Evolutionary conservation across 306 rosid species (phyloP).

Genomic region (Sicyos baderoa): DNA sequence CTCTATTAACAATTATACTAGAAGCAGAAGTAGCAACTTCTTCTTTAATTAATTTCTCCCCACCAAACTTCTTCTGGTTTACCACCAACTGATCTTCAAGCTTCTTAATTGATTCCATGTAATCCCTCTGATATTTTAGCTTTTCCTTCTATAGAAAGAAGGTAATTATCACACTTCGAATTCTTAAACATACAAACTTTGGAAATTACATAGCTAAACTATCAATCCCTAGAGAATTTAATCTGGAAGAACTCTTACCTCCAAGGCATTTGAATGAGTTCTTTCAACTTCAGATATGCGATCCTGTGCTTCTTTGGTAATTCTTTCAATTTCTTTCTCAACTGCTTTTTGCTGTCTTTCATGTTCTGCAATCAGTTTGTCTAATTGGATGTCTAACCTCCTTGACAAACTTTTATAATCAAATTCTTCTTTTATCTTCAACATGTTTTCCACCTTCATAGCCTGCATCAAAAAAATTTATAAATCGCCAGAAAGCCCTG

Average conservation of each 20-base stretch:
- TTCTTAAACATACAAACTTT: not conserved
- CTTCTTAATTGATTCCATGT: conserved; percentile 81
- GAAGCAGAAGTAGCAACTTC: conserved; percentile 22
- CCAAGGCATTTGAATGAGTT: conserved; percentile 60
- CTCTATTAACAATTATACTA: conserved; percentile 32
- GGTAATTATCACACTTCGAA: conserved; percentile 19
- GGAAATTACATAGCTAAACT: not conserved
- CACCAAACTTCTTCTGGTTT: conserved; percentile 43
- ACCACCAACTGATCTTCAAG: conserved; percentile 67
- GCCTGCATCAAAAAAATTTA: conserved; percentile 37
- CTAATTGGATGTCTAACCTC: conserved; percentile 77
- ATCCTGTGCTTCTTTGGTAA: conserved; percentile 52
- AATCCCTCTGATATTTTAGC: conserved; percentile 75
- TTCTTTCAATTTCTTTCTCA: conserved; percentile 73
- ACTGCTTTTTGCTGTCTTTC: conserved; percentile 94
- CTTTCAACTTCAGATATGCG: conserved; percentile 70
- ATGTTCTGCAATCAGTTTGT: conserved; percentile 88
- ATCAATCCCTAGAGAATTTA: not conserved
- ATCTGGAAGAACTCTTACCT: conserved; percentile 41
- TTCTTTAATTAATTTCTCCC: conserved; percentile 26
- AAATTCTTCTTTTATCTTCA: conserved; percentile 89
- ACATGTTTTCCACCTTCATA: conserved; percentile 98
- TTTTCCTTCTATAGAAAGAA: conserved; percentile 57
- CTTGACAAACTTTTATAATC: conserved; percentile 94
- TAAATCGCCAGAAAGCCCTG: no score